These are phyloP conservation scores for Mesotaenium endlicherianum DNA, from an alignment of 139 green algal genomes.

Conservation along the genomic window DNA sequence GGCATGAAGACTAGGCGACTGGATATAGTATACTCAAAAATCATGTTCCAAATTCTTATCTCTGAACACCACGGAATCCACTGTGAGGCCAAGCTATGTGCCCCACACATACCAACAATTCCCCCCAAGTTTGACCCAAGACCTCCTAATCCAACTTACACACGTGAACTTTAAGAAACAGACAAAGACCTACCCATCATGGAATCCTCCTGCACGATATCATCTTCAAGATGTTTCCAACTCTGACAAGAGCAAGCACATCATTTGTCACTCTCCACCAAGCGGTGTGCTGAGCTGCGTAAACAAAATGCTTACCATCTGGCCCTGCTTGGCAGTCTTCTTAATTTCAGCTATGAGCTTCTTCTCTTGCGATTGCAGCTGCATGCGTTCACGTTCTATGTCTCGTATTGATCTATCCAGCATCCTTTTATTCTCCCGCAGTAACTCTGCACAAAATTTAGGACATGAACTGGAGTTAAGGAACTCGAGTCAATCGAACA, in stretches of 20 bases:
- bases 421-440: constrained; percentile 97
- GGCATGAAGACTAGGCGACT: no score
- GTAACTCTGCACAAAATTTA: constrained; percentile 72
- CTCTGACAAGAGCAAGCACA: no score
- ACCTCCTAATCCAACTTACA: no score
- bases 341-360: constrained; percentile 95
- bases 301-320: constrained; percentile 74
- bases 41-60: no score
- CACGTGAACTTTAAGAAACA: neutral
- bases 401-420: constrained; percentile 97
- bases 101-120: neutral
- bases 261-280: neutral
- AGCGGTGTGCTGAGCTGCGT: neutral
- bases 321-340: constrained; percentile 91
- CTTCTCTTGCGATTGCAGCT: constrained; percentile 73
- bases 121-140: no score
- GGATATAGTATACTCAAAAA: no score
- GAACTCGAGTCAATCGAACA: no score
- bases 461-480: no score
- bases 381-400: constrained; percentile 79
- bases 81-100: neutral
- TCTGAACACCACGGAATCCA: neutral
- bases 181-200: neutral
- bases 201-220: no score
- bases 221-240: no score